Conservation (phyloP, 2,329 filamentous ascomycete genomes). For the Passalora sequoiae region DNA sequence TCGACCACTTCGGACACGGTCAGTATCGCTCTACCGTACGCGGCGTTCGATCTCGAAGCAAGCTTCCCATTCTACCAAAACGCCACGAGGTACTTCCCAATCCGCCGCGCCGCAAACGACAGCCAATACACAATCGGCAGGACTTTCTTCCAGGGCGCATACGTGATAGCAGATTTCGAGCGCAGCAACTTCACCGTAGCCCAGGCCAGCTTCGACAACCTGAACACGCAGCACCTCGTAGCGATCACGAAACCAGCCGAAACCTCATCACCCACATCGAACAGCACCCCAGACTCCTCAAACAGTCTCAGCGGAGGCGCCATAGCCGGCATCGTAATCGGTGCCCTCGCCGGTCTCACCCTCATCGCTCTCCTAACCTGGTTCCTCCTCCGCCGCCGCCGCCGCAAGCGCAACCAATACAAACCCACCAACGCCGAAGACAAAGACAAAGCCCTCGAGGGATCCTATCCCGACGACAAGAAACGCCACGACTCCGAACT, state of each 20-base stretch:
- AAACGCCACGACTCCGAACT: conserved; percentile 7
- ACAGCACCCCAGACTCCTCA: not conserved
- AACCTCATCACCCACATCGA: not conserved
- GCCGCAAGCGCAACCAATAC: conserved; percentile 6
- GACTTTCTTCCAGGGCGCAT: conserved; percentile 28
- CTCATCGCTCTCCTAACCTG: conserved; percentile 47
- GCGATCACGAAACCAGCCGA: conserved; percentile 3
- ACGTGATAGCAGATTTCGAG: conserved; percentile 28
- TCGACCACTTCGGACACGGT: conserved; percentile 9
- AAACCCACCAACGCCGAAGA: not conserved
- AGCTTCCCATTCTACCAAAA: conserved; percentile 30
- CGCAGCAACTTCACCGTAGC: conserved; percentile 23
- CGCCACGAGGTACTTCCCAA: conserved; percentile 22
- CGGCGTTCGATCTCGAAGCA: conserved; percentile 35
- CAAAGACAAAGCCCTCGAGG: not conserved
- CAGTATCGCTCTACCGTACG: conserved; percentile 36
- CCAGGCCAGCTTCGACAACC: conserved; percentile 17
- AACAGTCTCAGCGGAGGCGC: conserved; percentile 67
- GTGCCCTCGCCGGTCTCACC: conserved; percentile 61
- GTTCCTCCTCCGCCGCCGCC: conserved; percentile 37
- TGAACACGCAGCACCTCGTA: conserved; percentile 4
- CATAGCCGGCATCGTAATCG: conserved; percentile 89
- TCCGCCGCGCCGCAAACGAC: conserved; percentile 20
- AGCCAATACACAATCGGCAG: conserved; percentile 27
- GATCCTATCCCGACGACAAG: not conserved